These are phyloP conservation scores for Trichoderma breve DNA, from an alignment of 2,329 filamentous ascomycete genomes.

Conservation along the genomic window DNA sequence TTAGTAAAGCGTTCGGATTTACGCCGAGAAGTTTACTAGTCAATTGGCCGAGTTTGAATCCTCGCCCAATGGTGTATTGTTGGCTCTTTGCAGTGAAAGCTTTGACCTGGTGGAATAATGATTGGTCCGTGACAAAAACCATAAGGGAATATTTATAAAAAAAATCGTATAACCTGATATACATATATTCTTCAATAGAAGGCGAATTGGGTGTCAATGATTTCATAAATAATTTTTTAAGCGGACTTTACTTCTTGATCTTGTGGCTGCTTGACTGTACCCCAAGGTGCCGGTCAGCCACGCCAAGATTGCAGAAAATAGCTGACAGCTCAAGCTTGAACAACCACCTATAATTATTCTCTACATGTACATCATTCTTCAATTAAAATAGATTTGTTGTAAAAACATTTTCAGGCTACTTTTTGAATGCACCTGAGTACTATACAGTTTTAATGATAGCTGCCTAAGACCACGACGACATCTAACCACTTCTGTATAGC, in stretches of 20 bases:
- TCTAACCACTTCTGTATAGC: not conserved
- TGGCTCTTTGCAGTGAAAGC: not conserved
- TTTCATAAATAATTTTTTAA: too few relatives aligned
- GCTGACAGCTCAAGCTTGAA: not conserved
- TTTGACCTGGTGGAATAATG: not conserved
- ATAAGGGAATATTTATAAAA: not conserved
- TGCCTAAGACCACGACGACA: not conserved
- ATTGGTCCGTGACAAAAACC: not conserved
- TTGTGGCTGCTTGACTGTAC: not conserved
- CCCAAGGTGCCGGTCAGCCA: not conserved
- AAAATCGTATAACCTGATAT: not conserved
- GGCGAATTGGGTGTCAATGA: not conserved
- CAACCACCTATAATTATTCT: not conserved
- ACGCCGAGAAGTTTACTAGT: not conserved
- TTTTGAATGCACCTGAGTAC: not conserved
- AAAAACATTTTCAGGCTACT: not conserved
- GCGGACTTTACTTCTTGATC: not conserved
- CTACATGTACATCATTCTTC: not conserved
- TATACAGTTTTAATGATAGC: not conserved
- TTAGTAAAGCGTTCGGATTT: not conserved
- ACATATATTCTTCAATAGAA: not conserved
- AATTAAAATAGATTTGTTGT: not conserved
- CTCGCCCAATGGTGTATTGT: not conserved
- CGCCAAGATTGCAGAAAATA: not conserved
- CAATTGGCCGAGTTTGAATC: not conserved